Evolutionary conservation across 495 filamentous ascomycete genomes (phyloP), one percentile per base, ranked within the genome.

Genomic region (Aspergillus wentii): DNA sequence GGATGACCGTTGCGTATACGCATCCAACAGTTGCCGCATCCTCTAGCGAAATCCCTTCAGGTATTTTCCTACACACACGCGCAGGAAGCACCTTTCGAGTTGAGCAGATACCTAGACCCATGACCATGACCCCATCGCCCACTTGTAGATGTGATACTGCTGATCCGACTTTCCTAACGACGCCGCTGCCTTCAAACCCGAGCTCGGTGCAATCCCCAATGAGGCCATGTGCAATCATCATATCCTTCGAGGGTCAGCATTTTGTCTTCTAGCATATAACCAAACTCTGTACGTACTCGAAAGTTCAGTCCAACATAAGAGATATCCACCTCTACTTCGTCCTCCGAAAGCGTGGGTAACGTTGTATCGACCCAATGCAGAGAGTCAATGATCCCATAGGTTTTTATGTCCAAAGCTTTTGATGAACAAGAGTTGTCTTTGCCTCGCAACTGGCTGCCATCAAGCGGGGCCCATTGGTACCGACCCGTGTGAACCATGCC

Each of bases 241-340:
- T 44, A 40, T 69, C 65, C 56, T 78, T 46, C 21, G 8, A 16
- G 1, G 8, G 53, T 49, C 38, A 30, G 62, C 2, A 62, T 69
- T 34, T 66, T 53, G 0, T 60, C 56, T 0, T 60, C 46, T 5
- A 62, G 47, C 3, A 74, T 47, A 40, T 76, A n/a, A n/a, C n/a
- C n/a, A n/a, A n/a, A n/a, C n/a, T n/a, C n/a, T 9, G 14, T 11
- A 40, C 62, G 18, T 33, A 68, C 66, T 31, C 53, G 58, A 35
- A 69, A 68, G 23, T 71, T 71, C 0, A 72, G 22, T 0, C 65
- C 69, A 4, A 62, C 51, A 28, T 59, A 58, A 11, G 61, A 37
- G 4, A 67, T 48, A 27, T 68, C 51, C n/a, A 68, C 29, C 35
- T 64, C 58, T 25, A 65, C 43, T 19, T 66, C 43, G 7, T 58